Evolutionary conservation across 768 basidiomycete species (phyloP).

Genomic region (Suillus paluster): DNA sequence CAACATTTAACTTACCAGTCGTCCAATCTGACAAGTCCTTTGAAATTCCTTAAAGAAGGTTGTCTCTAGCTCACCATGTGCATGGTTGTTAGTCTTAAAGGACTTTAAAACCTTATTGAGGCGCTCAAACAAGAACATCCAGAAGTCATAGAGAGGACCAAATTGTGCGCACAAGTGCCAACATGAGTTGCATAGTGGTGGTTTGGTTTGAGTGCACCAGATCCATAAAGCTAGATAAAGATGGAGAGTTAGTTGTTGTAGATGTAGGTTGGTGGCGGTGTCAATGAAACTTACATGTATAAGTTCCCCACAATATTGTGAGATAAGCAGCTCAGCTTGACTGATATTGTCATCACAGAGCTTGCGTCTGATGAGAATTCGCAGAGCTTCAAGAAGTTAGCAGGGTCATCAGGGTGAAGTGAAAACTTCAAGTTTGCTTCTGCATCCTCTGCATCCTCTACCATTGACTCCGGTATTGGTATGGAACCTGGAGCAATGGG

Average conservation of each 20-base stretch:
- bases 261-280: too few species aligned
- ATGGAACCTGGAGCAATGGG: too few species aligned
- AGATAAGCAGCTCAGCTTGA: too few species aligned
- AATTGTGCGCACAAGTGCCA: constrained; percentile 23
- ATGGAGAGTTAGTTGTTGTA: too few species aligned
- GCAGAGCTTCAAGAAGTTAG: constrained; percentile 28
- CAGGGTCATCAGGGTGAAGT: constrained; percentile 20
- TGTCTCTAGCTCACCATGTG: constrained; percentile 33
- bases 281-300: constrained; percentile 24
- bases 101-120: constrained; percentile 42
- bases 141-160: constrained; percentile 42
- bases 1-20: neutral
- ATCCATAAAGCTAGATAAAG: constrained; percentile 42
- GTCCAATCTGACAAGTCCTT: neutral
- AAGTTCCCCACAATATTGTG: constrained; percentile 28
- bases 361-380: too few species aligned
- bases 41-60: constrained; percentile 34
- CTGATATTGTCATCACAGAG: too few species aligned
- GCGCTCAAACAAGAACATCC: constrained; percentile 42
- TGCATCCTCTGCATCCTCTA: too few species aligned
- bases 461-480: too few species aligned
- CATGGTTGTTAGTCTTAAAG: constrained; percentile 39
- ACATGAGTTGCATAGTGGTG: constrained; percentile 43
- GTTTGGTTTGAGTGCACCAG: constrained; percentile 37
- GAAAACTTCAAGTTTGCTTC: constrained; percentile 2